phyloP scores from a whole-genome alignment of 805 yeast genomes.

The Starmerella vaccinii region DNA sequence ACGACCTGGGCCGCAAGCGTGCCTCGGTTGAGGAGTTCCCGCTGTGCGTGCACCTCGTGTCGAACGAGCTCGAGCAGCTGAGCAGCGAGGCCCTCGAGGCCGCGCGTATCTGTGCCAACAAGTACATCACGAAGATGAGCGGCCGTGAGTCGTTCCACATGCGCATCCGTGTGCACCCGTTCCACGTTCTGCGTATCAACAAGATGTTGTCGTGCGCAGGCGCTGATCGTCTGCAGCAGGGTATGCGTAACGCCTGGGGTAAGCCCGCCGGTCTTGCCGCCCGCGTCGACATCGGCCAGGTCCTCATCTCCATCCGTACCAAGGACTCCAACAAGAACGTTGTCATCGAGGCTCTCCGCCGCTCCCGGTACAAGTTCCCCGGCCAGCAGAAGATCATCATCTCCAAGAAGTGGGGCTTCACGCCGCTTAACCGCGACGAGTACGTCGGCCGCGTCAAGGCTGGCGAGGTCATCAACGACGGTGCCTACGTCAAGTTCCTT shows the following conservation, averaged over 20 bases:
- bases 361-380: conserved; percentile 99
- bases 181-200: conserved; percentile 99
- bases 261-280: conserved; percentile 99
- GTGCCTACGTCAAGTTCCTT: conserved; percentile 99
- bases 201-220: conserved; percentile 99
- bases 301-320: conserved; percentile 95
- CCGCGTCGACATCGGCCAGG: conserved; percentile 97
- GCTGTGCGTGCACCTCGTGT: conserved; percentile 96
- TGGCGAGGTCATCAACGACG: conserved; percentile 98
- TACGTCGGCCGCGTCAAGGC: conserved; percentile 88
- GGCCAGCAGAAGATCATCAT: conserved; percentile 99
- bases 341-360: conserved; percentile 97
- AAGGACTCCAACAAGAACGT: conserved; percentile 96
- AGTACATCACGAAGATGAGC: conserved; percentile 92
- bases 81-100: conserved; percentile 99
- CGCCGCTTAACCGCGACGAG: conserved; percentile 95
- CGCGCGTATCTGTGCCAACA: conserved; percentile 99
- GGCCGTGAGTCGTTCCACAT: conserved; percentile 99
- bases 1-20: conserved; percentile 99
- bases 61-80: conserved; percentile 98
- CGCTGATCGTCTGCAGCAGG: conserved; percentile 99
- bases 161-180: conserved; percentile 99
- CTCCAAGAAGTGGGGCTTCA: conserved; percentile 99
- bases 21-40: conserved; percentile 99
- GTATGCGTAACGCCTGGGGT: conserved; percentile 99